A percentile compares a stretch with the other conserved stretches of the same genome.
phyloP scores from a whole-genome alignment of 192 early-diverging fungal species.

The Linderina pennispora region DNA sequence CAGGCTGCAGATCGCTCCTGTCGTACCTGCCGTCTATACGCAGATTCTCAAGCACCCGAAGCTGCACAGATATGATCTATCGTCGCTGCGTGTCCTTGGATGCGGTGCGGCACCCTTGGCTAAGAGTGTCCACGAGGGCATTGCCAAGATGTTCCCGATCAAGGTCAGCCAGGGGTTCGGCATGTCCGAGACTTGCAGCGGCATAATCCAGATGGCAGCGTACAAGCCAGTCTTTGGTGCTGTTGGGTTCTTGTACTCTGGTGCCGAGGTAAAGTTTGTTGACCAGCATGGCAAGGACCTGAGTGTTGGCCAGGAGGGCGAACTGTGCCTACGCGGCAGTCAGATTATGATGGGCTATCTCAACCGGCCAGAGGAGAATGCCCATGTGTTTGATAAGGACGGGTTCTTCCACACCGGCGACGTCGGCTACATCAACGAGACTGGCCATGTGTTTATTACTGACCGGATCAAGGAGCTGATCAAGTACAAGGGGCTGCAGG shows the following conservation, averaged over 20 bases:
- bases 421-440: conserved; percentile 58
- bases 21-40: conserved; percentile 55
- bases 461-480: conserved; percentile 85
- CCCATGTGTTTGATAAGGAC: conserved; percentile 57
- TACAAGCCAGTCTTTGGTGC: conserved; percentile 39
- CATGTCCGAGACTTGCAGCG: conserved; percentile 52
- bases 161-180: conserved; percentile 50
- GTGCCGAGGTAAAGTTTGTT: conserved; percentile 64
- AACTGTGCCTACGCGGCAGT: conserved; percentile 75
- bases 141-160: conserved; percentile 33
- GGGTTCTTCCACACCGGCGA: conserved; percentile 83
- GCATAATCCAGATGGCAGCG: conserved; percentile 7
- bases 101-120: conserved; percentile 71
- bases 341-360: conserved; percentile 82
- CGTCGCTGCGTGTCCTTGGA: conserved; percentile 51
- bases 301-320: conserved; percentile 57
- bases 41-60: conserved; percentile 60
- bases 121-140: conserved; percentile 42
- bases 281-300: conserved; percentile 56
- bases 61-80: conserved; percentile 62
- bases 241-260: conserved; percentile 60
- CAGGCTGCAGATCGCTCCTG: conserved; percentile 50
- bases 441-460: conserved; percentile 55
- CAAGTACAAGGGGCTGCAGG: conserved; percentile 82
- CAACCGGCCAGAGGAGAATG: conserved; percentile 68